phyloP scores from a whole-genome alignment of 371 early-diverging fungal species.

The Mucor irregularis region DNA sequence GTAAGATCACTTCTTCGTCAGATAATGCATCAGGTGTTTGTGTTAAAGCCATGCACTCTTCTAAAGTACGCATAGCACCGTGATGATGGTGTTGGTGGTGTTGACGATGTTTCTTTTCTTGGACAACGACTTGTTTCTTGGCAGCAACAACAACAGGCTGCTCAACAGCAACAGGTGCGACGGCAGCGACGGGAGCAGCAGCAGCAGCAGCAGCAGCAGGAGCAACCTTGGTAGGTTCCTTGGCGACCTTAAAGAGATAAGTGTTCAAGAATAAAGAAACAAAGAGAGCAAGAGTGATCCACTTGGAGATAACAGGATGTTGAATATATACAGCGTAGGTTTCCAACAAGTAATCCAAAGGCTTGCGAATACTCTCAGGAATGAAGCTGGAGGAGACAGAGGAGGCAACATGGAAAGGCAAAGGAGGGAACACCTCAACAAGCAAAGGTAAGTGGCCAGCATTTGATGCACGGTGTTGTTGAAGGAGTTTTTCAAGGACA shows the following conservation, averaged over 20 bases:
- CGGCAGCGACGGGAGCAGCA: conserved; percentile 2
- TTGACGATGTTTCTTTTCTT: conserved; percentile 12
- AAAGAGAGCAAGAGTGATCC: conserved; percentile 53
- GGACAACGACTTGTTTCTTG: not conserved
- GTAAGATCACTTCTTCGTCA: conserved; percentile 78
- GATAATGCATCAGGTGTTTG: conserved; percentile 41
- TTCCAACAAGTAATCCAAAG: conserved; percentile 49
- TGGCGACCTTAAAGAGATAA: conserved; percentile 64
- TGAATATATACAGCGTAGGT: conserved; percentile 58
- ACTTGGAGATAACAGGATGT: conserved; percentile 66
- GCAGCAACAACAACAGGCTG: conserved; percentile 15
- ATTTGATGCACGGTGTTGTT: conserved; percentile 46
- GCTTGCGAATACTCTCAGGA: conserved; percentile 45
- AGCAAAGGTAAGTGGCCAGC: conserved; percentile 49
- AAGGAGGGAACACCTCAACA: conserved; percentile 65
- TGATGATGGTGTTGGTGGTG: not conserved
- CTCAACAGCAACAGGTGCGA: conserved; percentile 18
- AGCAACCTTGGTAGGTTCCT: conserved; percentile 46
- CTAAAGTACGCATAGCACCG: conserved; percentile 55
- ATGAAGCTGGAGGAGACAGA: conserved; percentile 11
- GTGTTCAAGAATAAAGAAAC: conserved; percentile 67
- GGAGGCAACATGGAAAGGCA: conserved; percentile 52
- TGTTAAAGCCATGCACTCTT: conserved; percentile 64
- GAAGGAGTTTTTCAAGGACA: conserved; percentile 47
- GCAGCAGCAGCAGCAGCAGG: conserved; percentile 10